A percentile compares a stretch with the other conserved stretches of the same genome.
Conservation (phyloP, 2,329 filamentous ascomycete genomes). For the Paracamarosporium sp. region DNA sequence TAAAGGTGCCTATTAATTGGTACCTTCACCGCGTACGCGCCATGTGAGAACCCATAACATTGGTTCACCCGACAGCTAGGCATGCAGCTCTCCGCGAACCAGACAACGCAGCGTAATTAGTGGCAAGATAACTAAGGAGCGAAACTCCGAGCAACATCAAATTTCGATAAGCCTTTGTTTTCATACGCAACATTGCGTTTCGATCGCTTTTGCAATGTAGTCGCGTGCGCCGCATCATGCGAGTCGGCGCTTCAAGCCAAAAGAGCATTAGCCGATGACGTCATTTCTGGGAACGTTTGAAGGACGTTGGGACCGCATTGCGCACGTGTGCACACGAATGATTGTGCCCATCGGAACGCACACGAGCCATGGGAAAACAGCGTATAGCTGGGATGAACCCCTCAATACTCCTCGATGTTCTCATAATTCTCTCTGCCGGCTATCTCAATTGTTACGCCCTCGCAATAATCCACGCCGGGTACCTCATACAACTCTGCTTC, state of each 20-base stretch:
- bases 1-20: not conserved
- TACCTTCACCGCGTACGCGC: not conserved
- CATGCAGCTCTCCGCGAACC: not conserved
- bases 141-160: not conserved
- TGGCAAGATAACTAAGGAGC: not conserved
- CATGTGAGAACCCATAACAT: not conserved
- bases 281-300: no score
- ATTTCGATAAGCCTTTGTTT: not conserved
- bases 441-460: not conserved
- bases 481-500: slow-evolving; percentile 19
- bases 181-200: not conserved
- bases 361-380: not conserved
- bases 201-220: not conserved
- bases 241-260: no score
- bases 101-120: not conserved
- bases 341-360: no score
- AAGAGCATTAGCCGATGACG: no score
- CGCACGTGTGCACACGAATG: no score
- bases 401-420: not conserved
- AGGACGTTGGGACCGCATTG: no score
- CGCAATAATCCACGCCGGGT: slow-evolving; percentile 13
- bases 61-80: not conserved
- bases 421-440: no score
- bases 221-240: no score
- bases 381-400: not conserved